phyloP scores from a whole-genome alignment of 805 yeast species.

The Hemisphaericaspora nanyangensis region DNA sequence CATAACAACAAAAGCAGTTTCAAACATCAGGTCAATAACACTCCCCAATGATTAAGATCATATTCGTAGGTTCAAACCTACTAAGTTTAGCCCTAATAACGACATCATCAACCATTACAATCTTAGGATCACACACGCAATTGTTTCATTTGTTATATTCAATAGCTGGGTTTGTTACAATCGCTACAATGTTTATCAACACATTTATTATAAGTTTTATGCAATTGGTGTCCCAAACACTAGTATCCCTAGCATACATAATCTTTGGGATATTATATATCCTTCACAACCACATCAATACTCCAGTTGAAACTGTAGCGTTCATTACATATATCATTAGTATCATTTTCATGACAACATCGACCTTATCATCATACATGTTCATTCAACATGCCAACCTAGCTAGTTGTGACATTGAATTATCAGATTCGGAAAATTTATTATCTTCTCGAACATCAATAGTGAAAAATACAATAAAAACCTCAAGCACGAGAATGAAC shows the following conservation, averaged over 20 bases:
- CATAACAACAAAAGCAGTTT: too few species aligned
- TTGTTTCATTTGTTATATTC: conserved; percentile 1
- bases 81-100: neutral
- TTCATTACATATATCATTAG: conserved; percentile 7
- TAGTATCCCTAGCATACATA: conserved; percentile 8
- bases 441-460: too few species aligned
- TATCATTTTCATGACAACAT: conserved; percentile 9
- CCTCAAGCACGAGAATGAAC: neutral
- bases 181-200: conserved; percentile 3
- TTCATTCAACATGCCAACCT: conserved; percentile 1
- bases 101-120: neutral
- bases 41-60: neutral
- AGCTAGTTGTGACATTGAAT: neutral
- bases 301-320: neutral
- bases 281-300: neutral
- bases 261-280: conserved; percentile 10
- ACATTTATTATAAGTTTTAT: conserved; percentile 2
- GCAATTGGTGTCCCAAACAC: conserved; percentile 5
- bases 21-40: too few species aligned
- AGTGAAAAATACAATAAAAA: too few species aligned
- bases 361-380: conserved; percentile 2
- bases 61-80: neutral
- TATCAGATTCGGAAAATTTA: neutral
- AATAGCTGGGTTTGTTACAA: conserved; percentile 5
- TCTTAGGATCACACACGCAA: neutral